Percentiles rank a stretch among this genome's conserved stretches.
These are phyloP conservation scores for Lactifluus echinatus DNA, from an alignment of 768 basidiomycete species.

Conservation along the genomic window DNA sequence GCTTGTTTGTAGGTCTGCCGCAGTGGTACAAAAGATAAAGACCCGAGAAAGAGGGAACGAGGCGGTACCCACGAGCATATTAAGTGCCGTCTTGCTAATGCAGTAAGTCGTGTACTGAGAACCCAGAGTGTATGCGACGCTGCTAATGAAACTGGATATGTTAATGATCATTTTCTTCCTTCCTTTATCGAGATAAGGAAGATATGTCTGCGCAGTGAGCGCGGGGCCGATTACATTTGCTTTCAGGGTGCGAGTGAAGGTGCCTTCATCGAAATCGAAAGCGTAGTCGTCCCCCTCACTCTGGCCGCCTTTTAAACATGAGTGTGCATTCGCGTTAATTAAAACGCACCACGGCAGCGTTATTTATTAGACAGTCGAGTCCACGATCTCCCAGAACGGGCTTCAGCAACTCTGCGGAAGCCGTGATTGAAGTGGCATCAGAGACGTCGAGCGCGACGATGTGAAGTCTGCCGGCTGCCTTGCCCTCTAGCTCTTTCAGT, in stretches of 20 bases:
- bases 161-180: slow-evolving; percentile 29
- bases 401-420: slow-evolving; percentile 23
- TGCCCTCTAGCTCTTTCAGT: slow-evolving; percentile 21
- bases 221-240: slow-evolving; percentile 31
- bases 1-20: slow-evolving; percentile 29
- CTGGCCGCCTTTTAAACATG: slow-evolving; percentile 9
- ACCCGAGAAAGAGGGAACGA: slow-evolving; percentile 12
- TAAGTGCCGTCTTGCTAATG: too few relatives aligned
- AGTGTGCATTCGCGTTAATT: not conserved
- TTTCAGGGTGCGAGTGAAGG: slow-evolving; percentile 23
- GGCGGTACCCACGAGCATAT: too few relatives aligned
- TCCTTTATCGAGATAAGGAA: slow-evolving; percentile 29
- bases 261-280: slow-evolving; percentile 23
- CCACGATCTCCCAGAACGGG: slow-evolving; percentile 25
- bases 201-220: slow-evolving; percentile 29
- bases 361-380: slow-evolving; percentile 35
- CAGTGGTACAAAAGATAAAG: not conserved
- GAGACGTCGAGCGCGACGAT: slow-evolving; percentile 29
- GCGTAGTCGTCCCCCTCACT: slow-evolving; percentile 23
- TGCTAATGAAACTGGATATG: slow-evolving; percentile 28
- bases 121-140: slow-evolving; percentile 3
- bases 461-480: slow-evolving; percentile 27
- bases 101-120: too few relatives aligned
- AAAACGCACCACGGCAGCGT: slow-evolving; percentile 30
- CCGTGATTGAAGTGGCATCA: slow-evolving; percentile 24